Evolutionary conservation across 768 basidiomycete species (phyloP).

Genomic region (Holtermannia corniformis): DNA sequence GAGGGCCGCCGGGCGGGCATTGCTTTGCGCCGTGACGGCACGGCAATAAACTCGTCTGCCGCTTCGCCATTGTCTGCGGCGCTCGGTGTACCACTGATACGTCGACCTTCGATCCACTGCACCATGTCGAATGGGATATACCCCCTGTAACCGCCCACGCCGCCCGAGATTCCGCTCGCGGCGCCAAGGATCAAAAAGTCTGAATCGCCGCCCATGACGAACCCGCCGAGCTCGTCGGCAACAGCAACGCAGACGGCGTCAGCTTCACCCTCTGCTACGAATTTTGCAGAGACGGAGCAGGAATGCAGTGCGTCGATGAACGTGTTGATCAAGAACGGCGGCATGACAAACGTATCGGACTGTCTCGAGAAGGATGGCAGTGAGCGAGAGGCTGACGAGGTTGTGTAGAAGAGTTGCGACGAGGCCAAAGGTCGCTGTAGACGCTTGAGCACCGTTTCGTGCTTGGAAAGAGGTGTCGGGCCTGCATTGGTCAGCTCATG

Average conservation of each 20-base stretch:
- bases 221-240: conserved; percentile 35
- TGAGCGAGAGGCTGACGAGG: conserved; percentile 35
- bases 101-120: conserved; percentile 37
- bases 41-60: neutral
- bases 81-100: neutral
- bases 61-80: neutral
- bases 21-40: neutral
- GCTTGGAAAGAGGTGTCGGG: conserved; percentile 34
- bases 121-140: conserved; percentile 40
- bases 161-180: conserved; percentile 3
- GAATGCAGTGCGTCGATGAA: conserved; percentile 30
- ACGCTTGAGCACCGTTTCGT: conserved; percentile 27
- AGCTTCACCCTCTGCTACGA: conserved; percentile 37
- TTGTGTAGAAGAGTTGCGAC: conserved; percentile 39
- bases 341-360: conserved; percentile 16
- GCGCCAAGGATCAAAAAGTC: conserved; percentile 35
- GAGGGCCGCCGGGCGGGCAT: conserved; percentile 3
- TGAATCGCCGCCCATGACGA: conserved; percentile 34
- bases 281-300: conserved; percentile 25
- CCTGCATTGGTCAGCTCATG: conserved; percentile 17
- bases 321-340: conserved; percentile 33
- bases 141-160: conserved; percentile 18
- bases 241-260: conserved; percentile 33
- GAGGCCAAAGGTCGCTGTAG: conserved; percentile 16
- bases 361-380: conserved; percentile 23